Percentiles rank a stretch among this genome's conserved stretches.
Evolutionary conservation across 2,329 filamentous ascomycete genomes (phyloP).

Genomic region (Akanthomyces lecanii): DNA sequence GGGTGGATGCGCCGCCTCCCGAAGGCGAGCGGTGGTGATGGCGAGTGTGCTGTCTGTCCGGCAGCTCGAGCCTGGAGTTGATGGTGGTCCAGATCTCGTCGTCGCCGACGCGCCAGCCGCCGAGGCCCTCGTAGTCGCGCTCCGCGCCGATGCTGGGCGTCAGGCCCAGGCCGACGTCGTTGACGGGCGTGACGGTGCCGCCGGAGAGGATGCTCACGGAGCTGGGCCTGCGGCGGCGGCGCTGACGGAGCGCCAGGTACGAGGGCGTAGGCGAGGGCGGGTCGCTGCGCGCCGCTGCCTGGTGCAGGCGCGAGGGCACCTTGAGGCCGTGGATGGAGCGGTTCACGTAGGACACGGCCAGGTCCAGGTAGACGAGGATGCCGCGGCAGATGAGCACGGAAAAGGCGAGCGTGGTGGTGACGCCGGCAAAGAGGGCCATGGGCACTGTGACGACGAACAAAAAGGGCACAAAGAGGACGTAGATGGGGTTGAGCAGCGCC

Average conservation of each 20-base stretch:
- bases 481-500: constrained; percentile 51
- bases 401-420: constrained; percentile 61
- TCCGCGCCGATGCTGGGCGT: constrained; percentile 47
- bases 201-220: constrained; percentile 29
- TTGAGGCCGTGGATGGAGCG: constrained; percentile 47
- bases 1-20: constrained; percentile 32
- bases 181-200: constrained; percentile 31
- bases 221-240: constrained; percentile 32
- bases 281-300: constrained; percentile 22
- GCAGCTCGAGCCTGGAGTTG: constrained; percentile 48
- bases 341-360: constrained; percentile 54
- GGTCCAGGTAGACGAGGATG: constrained; percentile 59
- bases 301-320: constrained; percentile 27
- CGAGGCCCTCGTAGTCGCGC: constrained; percentile 56
- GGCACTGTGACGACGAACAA: constrained; percentile 60
- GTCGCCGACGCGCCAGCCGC: constrained; percentile 50
- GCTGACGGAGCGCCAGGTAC: constrained; percentile 13
- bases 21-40: constrained; percentile 43
- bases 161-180: constrained; percentile 37
- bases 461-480: constrained; percentile 57
- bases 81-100: constrained; percentile 49
- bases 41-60: constrained; percentile 36
- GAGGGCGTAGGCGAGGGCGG: constrained; percentile 19
- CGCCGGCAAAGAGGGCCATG: constrained; percentile 56
- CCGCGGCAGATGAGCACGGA: constrained; percentile 58